These are phyloP conservation scores for Dalechampia spathulata DNA, from an alignment of 441 rosid species.

Conservation along the genomic window DNA sequence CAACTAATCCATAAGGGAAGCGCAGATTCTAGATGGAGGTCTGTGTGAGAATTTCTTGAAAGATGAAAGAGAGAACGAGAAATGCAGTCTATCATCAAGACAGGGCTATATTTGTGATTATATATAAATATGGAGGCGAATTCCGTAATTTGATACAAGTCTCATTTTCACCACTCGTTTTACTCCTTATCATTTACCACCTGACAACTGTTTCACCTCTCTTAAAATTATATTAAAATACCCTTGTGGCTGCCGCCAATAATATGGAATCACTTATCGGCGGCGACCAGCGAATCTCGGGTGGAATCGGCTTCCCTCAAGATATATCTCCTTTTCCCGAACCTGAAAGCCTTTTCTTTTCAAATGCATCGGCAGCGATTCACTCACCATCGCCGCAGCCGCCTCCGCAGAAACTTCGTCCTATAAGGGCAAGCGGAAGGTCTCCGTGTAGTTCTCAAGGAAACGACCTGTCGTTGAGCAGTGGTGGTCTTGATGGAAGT, in stretches of 20 bases:
- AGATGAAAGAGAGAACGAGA: not conserved
- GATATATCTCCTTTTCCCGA: constrained; percentile 41
- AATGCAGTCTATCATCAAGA: not conserved
- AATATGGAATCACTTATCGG: constrained; percentile 46
- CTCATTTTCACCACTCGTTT: constrained; percentile 3
- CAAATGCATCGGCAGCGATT: constrained; percentile 1
- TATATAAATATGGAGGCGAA: not conserved
- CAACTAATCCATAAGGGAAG: too few relatives aligned
- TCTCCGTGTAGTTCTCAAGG: constrained; percentile 17
- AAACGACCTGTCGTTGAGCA: constrained; percentile 22
- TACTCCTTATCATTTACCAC: constrained; percentile 9
- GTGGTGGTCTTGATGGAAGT: constrained; percentile 22
- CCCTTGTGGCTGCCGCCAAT: constrained; percentile 9
- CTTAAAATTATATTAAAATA: not conserved
- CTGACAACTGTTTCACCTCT: constrained; percentile 2
- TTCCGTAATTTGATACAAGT: not conserved
- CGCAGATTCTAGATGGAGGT: too few relatives aligned
- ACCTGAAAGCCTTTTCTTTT: constrained; percentile 4
- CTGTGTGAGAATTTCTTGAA: too few relatives aligned
- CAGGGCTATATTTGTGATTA: constrained; percentile 4
- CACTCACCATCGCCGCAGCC: constrained; percentile 27
- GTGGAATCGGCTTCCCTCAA: constrained; percentile 28
- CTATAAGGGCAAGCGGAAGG: constrained; percentile 45
- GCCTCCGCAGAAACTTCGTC: constrained; percentile 49
- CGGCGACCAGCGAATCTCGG: constrained; percentile 34